These are phyloP conservation scores for Pholiota conissans DNA, from an alignment of 768 basidiomycete species.

Conservation along the genomic window DNA sequence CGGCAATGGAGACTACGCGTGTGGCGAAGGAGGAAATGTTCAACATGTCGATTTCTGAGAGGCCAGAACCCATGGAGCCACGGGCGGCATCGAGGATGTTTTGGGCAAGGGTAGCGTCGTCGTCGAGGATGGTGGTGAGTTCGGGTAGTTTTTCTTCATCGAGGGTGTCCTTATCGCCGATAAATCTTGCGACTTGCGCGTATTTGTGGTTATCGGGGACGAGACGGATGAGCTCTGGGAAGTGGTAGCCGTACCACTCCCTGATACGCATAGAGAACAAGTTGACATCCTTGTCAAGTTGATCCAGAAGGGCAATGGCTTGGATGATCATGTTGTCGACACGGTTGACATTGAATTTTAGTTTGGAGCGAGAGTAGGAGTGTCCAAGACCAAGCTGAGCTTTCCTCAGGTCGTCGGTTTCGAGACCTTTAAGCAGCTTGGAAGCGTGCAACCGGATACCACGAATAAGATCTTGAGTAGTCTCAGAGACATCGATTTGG, in stretches of 20 bases:
- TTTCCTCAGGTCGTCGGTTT: slow-evolving; percentile 84
- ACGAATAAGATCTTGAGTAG: slow-evolving; percentile 82
- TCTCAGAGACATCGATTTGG: slow-evolving; percentile 79
- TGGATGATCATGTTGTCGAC: slow-evolving; percentile 99
- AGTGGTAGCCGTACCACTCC: slow-evolving; percentile 99
- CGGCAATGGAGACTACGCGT: slow-evolving; percentile 87
- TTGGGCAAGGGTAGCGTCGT: slow-evolving; percentile 83
- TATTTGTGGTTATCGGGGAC: slow-evolving; percentile 96
- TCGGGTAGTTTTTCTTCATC: slow-evolving; percentile 79
- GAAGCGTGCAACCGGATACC: slow-evolving; percentile 91
- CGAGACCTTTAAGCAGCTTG: slow-evolving; percentile 87
- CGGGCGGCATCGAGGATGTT: slow-evolving; percentile 94
- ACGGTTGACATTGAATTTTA: slow-evolving; percentile 96
- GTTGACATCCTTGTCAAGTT: slow-evolving; percentile 99
- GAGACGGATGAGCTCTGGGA: slow-evolving; percentile 92
- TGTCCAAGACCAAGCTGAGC: slow-evolving; percentile 97
- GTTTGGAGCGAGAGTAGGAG: slow-evolving; percentile 95
- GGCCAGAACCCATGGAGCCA: slow-evolving; percentile 91
- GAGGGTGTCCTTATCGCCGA: slow-evolving; percentile 86
- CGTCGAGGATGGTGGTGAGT: slow-evolving; percentile 76
- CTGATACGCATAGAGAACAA: slow-evolving; percentile 97
- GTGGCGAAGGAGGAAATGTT: slow-evolving; percentile 92
- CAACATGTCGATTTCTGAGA: slow-evolving; percentile 91
- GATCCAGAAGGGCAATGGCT: slow-evolving; percentile 96
- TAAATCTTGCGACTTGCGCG: slow-evolving; percentile 80